Evolutionary conservation across 2,329 filamentous ascomycete species (phyloP).

Genomic region (Exophiala dermatitidis): DNA sequence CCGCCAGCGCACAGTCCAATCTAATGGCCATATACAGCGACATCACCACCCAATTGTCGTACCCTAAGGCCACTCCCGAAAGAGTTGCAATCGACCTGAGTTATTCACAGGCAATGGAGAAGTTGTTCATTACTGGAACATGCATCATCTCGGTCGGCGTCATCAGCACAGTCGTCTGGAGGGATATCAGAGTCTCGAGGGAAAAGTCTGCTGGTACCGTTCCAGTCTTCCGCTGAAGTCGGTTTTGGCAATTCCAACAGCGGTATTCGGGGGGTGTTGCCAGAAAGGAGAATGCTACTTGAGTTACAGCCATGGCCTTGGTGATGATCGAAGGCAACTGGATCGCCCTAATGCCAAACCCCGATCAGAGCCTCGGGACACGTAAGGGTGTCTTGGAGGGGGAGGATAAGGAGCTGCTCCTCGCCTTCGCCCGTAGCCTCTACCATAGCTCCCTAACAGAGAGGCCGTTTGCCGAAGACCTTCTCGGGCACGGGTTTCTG

Average conservation of each 20-base stretch:
- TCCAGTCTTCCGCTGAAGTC: too few relatives aligned
- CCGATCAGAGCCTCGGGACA: conserved; percentile 14
- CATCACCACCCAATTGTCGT: conserved; percentile 44
- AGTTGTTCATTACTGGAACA: conserved; percentile 38
- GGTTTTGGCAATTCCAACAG: too few relatives aligned
- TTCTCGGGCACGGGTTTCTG: conserved; percentile 18
- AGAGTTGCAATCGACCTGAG: conserved; percentile 53
- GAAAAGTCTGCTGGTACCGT: neutral
- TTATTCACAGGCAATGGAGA: conserved; percentile 60
- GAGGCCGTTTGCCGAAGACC: conserved; percentile 28
- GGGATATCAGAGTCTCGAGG: neutral
- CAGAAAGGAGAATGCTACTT: too few relatives aligned
- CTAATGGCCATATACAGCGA: conserved; percentile 41
- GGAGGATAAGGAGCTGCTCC: conserved; percentile 17
- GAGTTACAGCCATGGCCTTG: neutral
- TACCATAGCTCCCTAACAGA: conserved; percentile 28
- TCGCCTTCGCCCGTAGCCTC: conserved; percentile 18
- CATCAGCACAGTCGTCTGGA: conserved; percentile 18
- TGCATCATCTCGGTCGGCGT: neutral
- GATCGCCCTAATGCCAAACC: conserved; percentile 11
- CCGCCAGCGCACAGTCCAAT: conserved; percentile 30
- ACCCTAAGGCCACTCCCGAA: conserved; percentile 44
- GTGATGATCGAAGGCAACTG: conserved; percentile 13
- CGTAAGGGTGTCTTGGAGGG: conserved; percentile 7
- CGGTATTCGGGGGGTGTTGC: too few relatives aligned